Base-by-base conservation (phyloP, 2,329 filamentous ascomycete genomes). In the Xylariomycetidae sp. region DNA sequence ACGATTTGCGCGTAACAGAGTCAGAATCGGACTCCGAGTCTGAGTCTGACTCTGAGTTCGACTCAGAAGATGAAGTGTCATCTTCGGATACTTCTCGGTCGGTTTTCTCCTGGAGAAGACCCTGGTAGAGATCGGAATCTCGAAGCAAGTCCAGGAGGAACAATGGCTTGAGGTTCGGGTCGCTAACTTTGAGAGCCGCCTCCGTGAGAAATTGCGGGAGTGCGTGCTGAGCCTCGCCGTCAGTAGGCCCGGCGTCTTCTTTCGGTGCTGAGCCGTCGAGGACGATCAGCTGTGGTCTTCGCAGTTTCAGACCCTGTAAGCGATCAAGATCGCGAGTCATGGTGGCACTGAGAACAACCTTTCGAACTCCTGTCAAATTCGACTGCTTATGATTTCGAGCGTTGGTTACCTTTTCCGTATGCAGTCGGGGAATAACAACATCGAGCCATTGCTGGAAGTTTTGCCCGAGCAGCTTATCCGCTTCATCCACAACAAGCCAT, bases 401-500 rank as follows among this genome's bases (percentile, higher is more conserved):
- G 16, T 70, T 68, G 45, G 70, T 70, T 2, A 63, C 57, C 26
- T 67, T 66, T 3, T 58, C 57, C 2, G 57, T 59, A 23, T 69
- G 68, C 41, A 86, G 67, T 27, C 67, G 64, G 12, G 80, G 74
- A 53, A 87, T 81, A 6, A 92, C 76, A 1, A 82, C 64, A 25
- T 80, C 77, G 3, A 94, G 69, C 89, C 89, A 96, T 50, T 90
- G 85, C 56, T 96, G 89, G 59, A 92, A 96, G 51, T 85, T 89
- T 57, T 97, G 87, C 27, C 89, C 84, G 5, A 97, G 73, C 10
- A 97, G 67, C 54, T 92, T 88, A 59, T 97, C 90, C 9, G 90
- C 92, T 62, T 97, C 90, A 50, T 97, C 90, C 28, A 96, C 84
- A 3, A 96, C 77, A 1, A 97, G 69, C 88, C 89, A 97, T 40